A percentile compares a stretch with the other conserved stretches of the same genome.
These are phyloP conservation scores for Phytophthora podocarpi DNA, from an alignment of 352 stramenopile genomes.

Conservation along the genomic window DNA sequence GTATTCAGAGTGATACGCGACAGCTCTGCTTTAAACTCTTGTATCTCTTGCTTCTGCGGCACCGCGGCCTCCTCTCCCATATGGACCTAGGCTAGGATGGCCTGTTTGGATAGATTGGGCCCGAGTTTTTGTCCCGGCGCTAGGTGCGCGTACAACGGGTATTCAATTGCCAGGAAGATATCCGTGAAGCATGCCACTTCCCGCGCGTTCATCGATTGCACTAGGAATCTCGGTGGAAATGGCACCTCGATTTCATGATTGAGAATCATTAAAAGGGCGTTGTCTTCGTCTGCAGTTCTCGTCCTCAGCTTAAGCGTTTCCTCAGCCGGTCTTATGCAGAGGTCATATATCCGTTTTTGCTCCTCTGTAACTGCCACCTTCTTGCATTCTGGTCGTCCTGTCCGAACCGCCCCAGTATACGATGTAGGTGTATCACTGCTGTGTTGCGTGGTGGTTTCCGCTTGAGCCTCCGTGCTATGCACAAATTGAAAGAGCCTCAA, in stretches of 20 bases:
- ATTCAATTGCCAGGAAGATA: conserved; percentile 3
- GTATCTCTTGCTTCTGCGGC: neutral
- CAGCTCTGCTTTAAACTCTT: neutral
- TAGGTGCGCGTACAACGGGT: conserved; percentile 13
- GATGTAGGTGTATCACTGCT: too few relatives aligned
- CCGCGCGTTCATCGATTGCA: neutral
- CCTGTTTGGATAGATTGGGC: neutral
- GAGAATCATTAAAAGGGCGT: neutral
- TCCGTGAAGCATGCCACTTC: conserved; percentile 7
- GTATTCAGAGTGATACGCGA: neutral
- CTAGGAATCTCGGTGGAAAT: neutral
- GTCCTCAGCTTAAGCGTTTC: neutral
- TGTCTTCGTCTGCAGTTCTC: neutral
- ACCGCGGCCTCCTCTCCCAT: neutral
- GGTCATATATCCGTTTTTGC: neutral
- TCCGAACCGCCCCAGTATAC: too few relatives aligned
- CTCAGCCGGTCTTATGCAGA: neutral
- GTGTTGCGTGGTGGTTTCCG: too few relatives aligned
- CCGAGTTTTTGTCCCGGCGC: conserved; percentile 1
- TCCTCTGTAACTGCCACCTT: too few relatives aligned
- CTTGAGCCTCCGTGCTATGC: too few relatives aligned
- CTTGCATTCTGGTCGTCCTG: too few relatives aligned
- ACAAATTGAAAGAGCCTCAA: too few relatives aligned
- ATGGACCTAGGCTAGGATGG: neutral
- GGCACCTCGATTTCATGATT: conserved; percentile 9